Percentiles rank a stretch among this genome's conserved stretches.
Conservation (phyloP, 176 grass and related monocot species). For the Bonia amplexicaulis region DNA sequence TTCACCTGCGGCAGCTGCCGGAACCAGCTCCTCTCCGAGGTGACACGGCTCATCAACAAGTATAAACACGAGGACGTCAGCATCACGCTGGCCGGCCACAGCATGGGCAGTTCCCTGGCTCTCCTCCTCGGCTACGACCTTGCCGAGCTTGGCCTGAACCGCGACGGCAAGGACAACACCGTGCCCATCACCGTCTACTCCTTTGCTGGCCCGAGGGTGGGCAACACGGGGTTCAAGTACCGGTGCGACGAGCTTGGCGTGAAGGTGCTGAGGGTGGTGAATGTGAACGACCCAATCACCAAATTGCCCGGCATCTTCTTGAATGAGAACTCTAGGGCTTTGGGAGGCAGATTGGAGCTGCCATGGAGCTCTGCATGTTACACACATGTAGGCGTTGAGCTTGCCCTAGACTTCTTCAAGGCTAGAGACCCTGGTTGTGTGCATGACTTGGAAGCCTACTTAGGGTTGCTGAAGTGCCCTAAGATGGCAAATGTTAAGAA, state of each 20-base stretch:
- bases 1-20: constrained; percentile 67
- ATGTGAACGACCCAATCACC: constrained; percentile 65
- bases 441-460: constrained; percentile 69
- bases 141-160: constrained; percentile 59
- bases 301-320: constrained; percentile 69
- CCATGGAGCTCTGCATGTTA: constrained; percentile 71
- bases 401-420: constrained; percentile 71
- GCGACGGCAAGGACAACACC: background rate
- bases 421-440: constrained; percentile 57
- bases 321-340: constrained; percentile 47
- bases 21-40: constrained; percentile 67
- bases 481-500: constrained; percentile 34
- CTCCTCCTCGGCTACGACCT: constrained; percentile 72
- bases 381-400: constrained; percentile 64
- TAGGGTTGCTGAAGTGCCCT: constrained; percentile 61
- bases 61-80: constrained; percentile 56
- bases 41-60: constrained; percentile 31
- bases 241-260: constrained; percentile 66
- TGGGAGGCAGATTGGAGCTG: constrained; percentile 37
- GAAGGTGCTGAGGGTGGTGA: constrained; percentile 69
- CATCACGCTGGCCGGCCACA: constrained; percentile 72
- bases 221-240: constrained; percentile 64
- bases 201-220: constrained; percentile 61
- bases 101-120: constrained; percentile 84
- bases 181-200: constrained; percentile 70